Evolutionary conservation across 495 filamentous ascomycete genomes (phyloP), one percentile per base, ranked within the genome.

Genomic region (Cercophora newfieldiana): DNA sequence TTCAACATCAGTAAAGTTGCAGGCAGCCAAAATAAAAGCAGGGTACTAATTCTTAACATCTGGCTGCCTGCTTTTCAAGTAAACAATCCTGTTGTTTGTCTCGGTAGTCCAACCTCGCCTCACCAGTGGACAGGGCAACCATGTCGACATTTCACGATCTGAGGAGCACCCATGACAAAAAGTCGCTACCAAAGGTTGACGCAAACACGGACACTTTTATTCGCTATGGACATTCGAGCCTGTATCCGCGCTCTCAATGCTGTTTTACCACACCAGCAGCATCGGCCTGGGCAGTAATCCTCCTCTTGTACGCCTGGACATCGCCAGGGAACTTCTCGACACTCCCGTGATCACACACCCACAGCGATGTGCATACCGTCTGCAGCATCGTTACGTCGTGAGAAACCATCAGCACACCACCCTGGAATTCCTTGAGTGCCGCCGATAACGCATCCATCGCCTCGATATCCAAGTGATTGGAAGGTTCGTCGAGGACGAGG

Each of bases 311-410:
- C 44, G 93, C 92, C 79, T 95, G 90, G 26, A 99, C 93, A 75
- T 94, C 93, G 28, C 95, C 95, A 61, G 89, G 87, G 77, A 99
- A 99, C 79, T 95, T 92, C 85, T 95, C 92, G n/a, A 99, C 93
- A 5, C 89, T 95, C 18, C 95, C 96, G 67, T 89, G 81, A 76
- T 99, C 95, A 72, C 95, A 99, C 63, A 99, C 94, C 95, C 95
- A 99, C 70, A 99, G 79, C 72, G 87, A 94, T 30, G 82, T 92
- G 76, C 95, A 99, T 19, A 99, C 95, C 65, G 89, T 97, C 81
- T 95, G 93, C 73, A 79, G 77, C 94, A 98, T 98, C 0, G 96
- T 98, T 37, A 99, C 96, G 76, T 99, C 95, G 88, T 99, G 95
- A 64, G 91, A 95, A 48, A 99, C 95, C 94, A 99, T 98, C 60